These are phyloP conservation scores for Whalleya microplaca DNA, from an alignment of 2,329 filamentous ascomycete species.

Conservation along the genomic window DNA sequence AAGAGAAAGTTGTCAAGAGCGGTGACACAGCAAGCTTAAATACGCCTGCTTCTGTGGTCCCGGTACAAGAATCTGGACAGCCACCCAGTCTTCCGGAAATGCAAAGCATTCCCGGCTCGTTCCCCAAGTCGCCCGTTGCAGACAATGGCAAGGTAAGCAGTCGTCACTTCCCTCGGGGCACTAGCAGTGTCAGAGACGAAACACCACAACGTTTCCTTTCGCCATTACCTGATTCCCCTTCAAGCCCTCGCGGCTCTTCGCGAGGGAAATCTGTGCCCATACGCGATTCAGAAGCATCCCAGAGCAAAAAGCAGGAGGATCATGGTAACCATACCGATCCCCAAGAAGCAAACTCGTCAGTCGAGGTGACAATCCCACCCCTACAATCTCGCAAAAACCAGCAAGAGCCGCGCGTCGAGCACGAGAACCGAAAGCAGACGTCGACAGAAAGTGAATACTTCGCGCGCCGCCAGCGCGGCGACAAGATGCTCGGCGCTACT, in stretches of 20 bases:
- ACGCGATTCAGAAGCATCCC: constrained; percentile 20
- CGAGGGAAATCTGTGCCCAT: constrained; percentile 27
- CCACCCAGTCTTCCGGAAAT: constrained; percentile 3
- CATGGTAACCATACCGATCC: neutral
- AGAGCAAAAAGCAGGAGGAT: neutral
- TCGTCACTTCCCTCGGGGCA: constrained; percentile 1
- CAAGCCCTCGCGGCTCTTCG: constrained; percentile 24
- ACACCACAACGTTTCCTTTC: constrained; percentile 17
- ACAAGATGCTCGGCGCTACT: constrained; percentile 17
- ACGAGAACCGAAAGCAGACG: constrained; percentile 1
- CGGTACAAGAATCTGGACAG: neutral
- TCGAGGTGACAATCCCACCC: constrained; percentile 1
- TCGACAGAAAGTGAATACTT: constrained; percentile 15
- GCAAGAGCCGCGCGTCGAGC: neutral
- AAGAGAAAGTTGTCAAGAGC: neutral
- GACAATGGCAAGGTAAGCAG: neutral
- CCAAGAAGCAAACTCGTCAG: neutral
- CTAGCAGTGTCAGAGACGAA: constrained; percentile 7
- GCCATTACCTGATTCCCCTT: constrained; percentile 20
- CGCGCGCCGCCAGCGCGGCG: constrained; percentile 16
- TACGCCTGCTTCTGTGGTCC: neutral
- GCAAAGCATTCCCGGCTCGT: constrained; percentile 13
- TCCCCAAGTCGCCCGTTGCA: constrained; percentile 19
- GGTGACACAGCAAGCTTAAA: neutral
- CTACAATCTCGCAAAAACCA: neutral